Base-by-base conservation (phyloP, 2,329 filamentous ascomycete species). In the Diaporthe humulicola region DNA sequence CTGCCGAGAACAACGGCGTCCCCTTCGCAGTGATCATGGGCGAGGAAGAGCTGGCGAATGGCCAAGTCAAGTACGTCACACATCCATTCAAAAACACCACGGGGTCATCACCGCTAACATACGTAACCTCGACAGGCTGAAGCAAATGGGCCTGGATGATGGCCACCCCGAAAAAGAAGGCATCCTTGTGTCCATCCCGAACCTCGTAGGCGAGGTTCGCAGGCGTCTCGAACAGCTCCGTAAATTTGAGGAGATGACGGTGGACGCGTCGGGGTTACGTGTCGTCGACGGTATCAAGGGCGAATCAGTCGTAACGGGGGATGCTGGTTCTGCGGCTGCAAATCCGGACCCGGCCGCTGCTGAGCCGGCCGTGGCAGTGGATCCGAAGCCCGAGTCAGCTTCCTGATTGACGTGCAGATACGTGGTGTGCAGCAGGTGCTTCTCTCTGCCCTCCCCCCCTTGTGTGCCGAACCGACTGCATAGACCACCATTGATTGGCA, bases 141-240 rank as follows among this genome's bases (percentile, higher is more conserved):
- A 89, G 83, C 87, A 82, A 70, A 81, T 95, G 86, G 92, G 95
- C 60, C 87, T 97, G 73, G 89, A 90, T 4, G 93, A 97, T 54
- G 95, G 92, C 36, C 94, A 98, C 87, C 93, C 95, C 0, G 95
- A 98, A 83, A 98, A 98, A 87, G 94, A 98, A 75, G 96, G 96
- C 67, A 89, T 96, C 56, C 85, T 95, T 73, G 91, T 98, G 30
- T 87, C 92, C 71, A 87, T 93, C 77, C 84, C 84, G 42, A 87
- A 92, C 73, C 84, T 96, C 80, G 90, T 92, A 3, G 82, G 86
- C 17, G 93, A 95, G 83, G 87, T 95, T 56, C 79, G 66, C 70
- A 79, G 74, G 38, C 75, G 85, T 22, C 82, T 87, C 67, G 80
- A 83, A 73, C 82, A 85, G 74, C 87, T 86, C 79, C 82, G 83